phyloP scores from a whole-genome alignment of 768 basidiomycete genomes.

The Cystobasidium ongulense region DNA sequence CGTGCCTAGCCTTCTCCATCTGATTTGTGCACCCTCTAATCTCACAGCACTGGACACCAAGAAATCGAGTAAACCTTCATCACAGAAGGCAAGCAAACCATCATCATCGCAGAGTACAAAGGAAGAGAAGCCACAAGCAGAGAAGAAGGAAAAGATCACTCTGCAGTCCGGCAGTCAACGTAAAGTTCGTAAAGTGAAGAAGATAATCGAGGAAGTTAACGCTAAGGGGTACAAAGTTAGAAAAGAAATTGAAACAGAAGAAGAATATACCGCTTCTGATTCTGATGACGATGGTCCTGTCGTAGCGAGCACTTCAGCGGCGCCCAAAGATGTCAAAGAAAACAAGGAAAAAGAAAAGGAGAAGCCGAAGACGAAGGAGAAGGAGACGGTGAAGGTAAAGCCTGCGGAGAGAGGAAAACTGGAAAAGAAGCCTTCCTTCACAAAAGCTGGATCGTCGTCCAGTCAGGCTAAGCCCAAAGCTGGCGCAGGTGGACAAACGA shows the following conservation, averaged over 20 bases:
- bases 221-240: slow-evolving; percentile 21
- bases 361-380: neutral
- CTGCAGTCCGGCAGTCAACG: neutral
- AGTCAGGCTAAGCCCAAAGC: neutral
- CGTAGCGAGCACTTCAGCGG: slow-evolving; percentile 3
- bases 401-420: slow-evolving; percentile 3
- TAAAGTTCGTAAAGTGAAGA: slow-evolving; percentile 17
- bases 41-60: neutral
- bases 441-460: neutral
- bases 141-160: slow-evolving; percentile 12
- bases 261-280: slow-evolving; percentile 7
- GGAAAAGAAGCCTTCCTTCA: neutral
- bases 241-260: slow-evolving; percentile 19
- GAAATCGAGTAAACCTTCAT: neutral
- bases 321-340: neutral
- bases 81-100: neutral
- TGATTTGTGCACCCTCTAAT: neutral
- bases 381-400: slow-evolving; percentile 1
- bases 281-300: slow-evolving; percentile 11
- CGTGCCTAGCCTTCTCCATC: neutral
- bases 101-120: neutral
- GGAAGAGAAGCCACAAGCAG: neutral
- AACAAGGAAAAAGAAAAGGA: neutral
- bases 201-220: neutral
- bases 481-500: neutral